phyloP scores from a whole-genome alignment of 23 red algal species.

The Gracilariopsis chorda region DNA sequence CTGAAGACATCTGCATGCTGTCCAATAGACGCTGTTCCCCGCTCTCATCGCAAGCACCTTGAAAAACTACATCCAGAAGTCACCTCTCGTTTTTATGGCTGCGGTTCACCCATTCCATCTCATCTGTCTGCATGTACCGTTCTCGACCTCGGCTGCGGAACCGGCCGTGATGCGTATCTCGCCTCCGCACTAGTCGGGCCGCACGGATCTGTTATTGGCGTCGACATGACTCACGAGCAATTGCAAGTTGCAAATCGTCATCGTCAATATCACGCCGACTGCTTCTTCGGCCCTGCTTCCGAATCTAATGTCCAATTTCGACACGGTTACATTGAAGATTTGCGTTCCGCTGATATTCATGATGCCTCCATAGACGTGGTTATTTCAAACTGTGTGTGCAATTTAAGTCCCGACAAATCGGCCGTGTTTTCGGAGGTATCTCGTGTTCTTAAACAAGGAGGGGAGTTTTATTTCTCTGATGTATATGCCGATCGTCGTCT shows the following conservation, averaged over 20 bases:
- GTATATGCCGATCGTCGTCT: slow-evolving; percentile 81
- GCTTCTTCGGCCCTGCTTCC: slow-evolving; percentile 48
- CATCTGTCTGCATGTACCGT: slow-evolving; percentile 45
- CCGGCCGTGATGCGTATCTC: slow-evolving; percentile 87
- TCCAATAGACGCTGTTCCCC: slow-evolving; percentile 56
- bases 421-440: slow-evolving; percentile 72
- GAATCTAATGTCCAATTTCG: slow-evolving; percentile 68
- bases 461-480: slow-evolving; percentile 95
- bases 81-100: slow-evolving; percentile 77
- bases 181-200: slow-evolving; percentile 76
- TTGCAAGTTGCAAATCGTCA: slow-evolving; percentile 71
- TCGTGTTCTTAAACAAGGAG: slow-evolving; percentile 69
- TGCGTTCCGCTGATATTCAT: slow-evolving; percentile 48
- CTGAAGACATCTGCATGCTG: slow-evolving; percentile 81
- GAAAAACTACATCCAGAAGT: slow-evolving; percentile 65
- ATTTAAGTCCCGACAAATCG: slow-evolving; percentile 72
- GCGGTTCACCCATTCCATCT: slow-evolving; percentile 77
- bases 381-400: slow-evolving; percentile 89
- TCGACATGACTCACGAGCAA: slow-evolving; percentile 81
- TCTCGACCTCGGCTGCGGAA: slow-evolving; percentile 88
- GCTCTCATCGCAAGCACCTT: slow-evolving; percentile 54
- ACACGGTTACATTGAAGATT: slow-evolving; percentile 77
- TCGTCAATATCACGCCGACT: slow-evolving; percentile 64
- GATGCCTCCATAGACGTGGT: slow-evolving; percentile 83
- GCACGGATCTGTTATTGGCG: slow-evolving; percentile 69